Conservation (phyloP, 2,329 filamentous ascomycete genomes). For the Aquanectria penicillioides region DNA sequence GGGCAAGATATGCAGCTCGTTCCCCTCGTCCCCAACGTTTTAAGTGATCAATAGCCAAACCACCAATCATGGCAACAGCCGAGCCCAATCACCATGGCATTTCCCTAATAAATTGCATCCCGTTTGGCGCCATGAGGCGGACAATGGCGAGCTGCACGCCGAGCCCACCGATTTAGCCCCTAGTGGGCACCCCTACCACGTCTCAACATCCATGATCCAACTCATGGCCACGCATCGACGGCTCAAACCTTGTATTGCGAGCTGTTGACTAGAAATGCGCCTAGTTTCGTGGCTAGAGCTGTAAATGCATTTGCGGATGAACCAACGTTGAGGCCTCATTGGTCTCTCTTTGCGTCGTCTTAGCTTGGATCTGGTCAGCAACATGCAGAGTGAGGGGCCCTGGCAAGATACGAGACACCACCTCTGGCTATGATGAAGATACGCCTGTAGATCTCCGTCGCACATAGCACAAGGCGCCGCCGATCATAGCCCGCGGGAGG, state of each 20-base stretch:
- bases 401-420: constrained; percentile 4
- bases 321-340: constrained; percentile 5
- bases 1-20: too few species aligned
- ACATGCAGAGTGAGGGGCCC: neutral
- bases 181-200: neutral
- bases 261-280: constrained; percentile 18
- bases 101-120: constrained; percentile 27
- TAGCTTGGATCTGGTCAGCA: neutral
- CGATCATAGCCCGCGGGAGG: constrained; percentile 34
- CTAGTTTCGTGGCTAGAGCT: neutral
- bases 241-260: constrained; percentile 22
- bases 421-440: constrained; percentile 5
- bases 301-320: neutral
- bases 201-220: constrained; percentile 14
- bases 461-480: constrained; percentile 6
- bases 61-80: neutral
- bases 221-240: neutral
- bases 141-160: neutral
- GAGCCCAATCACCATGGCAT: constrained; percentile 8
- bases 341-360: neutral
- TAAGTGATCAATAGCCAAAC: neutral
- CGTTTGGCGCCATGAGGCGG: constrained; percentile 16
- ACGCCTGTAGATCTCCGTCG: constrained; percentile 15
- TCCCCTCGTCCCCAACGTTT: too few species aligned
- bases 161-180: neutral